Percentiles rank a stretch among this genome's conserved stretches.
These are phyloP conservation scores for Elaeagnus macrophylla DNA, from an alignment of 306 rosid genomes.

Conservation along the genomic window DNA sequence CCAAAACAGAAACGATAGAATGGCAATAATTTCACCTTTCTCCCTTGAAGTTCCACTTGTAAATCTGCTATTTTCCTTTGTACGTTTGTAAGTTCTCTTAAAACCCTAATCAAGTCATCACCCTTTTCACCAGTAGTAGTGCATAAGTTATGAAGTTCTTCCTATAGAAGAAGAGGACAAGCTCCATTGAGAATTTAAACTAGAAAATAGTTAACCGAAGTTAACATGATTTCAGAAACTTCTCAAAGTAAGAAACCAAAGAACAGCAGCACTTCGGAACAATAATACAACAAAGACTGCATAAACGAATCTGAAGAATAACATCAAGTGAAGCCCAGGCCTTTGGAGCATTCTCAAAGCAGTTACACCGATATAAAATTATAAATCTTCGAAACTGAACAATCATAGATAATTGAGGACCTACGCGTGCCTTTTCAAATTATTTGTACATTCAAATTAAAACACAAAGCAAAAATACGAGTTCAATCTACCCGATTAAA, in stretches of 20 bases:
- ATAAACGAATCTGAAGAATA: background rate
- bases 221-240: background rate
- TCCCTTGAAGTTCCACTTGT: conserved; percentile 97
- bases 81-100: conserved; percentile 75
- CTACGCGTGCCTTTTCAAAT: background rate
- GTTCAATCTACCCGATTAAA: too few relatives aligned
- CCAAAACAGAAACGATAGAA: background rate
- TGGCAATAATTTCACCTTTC: conserved; percentile 46
- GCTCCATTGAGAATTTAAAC: conserved; percentile 1
- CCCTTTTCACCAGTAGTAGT: conserved; percentile 63
- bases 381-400: too few relatives aligned
- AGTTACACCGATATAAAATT: background rate
- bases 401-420: background rate
- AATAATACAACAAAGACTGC: background rate
- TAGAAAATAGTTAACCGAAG: conserved; percentile 3
- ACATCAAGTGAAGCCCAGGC: too few relatives aligned
- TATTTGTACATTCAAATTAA: too few relatives aligned
- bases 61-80: conserved; percentile 89
- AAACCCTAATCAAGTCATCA: conserved; percentile 69
- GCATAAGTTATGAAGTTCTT: conserved; percentile 48
- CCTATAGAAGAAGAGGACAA: conserved; percentile 29
- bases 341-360: background rate
- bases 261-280: background rate
- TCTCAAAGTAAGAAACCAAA: background rate
- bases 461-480: too few relatives aligned